Base-by-base conservation (phyloP, 192 early-diverging fungal species). In the Backusella mclennaniae region DNA sequence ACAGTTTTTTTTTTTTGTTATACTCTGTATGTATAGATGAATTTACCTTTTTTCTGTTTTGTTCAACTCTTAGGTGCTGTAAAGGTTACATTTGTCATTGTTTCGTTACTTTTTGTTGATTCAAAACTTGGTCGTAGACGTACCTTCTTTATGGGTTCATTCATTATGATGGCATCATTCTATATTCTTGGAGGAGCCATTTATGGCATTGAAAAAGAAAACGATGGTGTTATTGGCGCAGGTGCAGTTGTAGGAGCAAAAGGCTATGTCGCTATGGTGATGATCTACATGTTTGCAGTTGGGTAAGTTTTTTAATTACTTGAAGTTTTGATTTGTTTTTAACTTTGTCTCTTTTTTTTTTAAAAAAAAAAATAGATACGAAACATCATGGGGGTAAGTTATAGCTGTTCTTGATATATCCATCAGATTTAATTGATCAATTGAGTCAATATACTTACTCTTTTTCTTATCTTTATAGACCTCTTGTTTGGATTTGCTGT, bases 401-500 rank as follows among this genome's bases (percentile, higher is more conserved):
- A 14, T 44, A 2, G 12, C 12, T 44, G 17, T 44, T 44, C 12
- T 44, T 44, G 0, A 11, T 41, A 33, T 11, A 41, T 0, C 3
- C 11, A 41, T 41, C 7, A 41, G 42, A 44, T 44, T 44, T 44
- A 44, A 14, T 44, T 4, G 33, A 33, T 33, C 33, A 33, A 33
- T 33, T 33, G 33, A 33, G 33, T 3, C 33, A 33, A 0, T 33
- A 44, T 44, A 14, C 42, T 44, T 44, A 44, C 12, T 44, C 3
- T 44, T 44, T 44, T 44, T 14, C 3, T 44, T 44, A 17, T 33
- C 33, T 33, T 33, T 33, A 44, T 94, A 94, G 94, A 6, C 93
- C 93, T 19, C 82, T 93, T 59, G 92, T 86, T 67, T 94, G 93
- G 93, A 83, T 91, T 31, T 87, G 90, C 75, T 88, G 90, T 52